These are phyloP conservation scores for Fusarium pilosicola DNA, from an alignment of 2,329 filamentous ascomycete genomes.

Conservation along the genomic window DNA sequence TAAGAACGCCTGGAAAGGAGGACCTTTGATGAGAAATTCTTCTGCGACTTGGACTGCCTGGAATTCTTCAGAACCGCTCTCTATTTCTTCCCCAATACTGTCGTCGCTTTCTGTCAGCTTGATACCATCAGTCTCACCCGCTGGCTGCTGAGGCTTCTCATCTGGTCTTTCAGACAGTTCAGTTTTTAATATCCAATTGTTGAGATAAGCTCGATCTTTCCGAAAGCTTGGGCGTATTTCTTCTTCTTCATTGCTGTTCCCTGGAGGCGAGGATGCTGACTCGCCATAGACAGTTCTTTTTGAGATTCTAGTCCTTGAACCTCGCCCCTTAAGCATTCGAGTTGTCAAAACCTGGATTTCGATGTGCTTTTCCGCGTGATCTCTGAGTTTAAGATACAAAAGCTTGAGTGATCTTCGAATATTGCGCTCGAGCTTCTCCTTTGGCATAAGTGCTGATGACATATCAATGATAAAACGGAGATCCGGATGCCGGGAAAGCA, in stretches of 20 bases:
- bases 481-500: neutral
- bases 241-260: neutral
- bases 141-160: neutral
- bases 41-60: neutral
- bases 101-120: neutral
- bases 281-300: neutral
- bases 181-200: neutral
- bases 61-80: neutral
- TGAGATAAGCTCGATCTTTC: neutral
- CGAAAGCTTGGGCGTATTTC: neutral
- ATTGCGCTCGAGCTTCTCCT: neutral
- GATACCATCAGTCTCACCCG: neutral
- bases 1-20: neutral
- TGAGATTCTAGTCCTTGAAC: constrained; percentile 5
- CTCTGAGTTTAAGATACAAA: neutral
- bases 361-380: neutral
- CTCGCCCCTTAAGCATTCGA: neutral
- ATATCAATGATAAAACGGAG: neutral
- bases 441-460: neutral
- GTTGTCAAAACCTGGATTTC: neutral
- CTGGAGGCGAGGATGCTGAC: neutral
- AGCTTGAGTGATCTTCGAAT: constrained; percentile 1
- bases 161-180: neutral
- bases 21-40: neutral
- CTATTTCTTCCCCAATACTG: neutral